phyloP scores from a whole-genome alignment of 2,329 filamentous ascomycete species.

The Sporothrix phasma region DNA sequence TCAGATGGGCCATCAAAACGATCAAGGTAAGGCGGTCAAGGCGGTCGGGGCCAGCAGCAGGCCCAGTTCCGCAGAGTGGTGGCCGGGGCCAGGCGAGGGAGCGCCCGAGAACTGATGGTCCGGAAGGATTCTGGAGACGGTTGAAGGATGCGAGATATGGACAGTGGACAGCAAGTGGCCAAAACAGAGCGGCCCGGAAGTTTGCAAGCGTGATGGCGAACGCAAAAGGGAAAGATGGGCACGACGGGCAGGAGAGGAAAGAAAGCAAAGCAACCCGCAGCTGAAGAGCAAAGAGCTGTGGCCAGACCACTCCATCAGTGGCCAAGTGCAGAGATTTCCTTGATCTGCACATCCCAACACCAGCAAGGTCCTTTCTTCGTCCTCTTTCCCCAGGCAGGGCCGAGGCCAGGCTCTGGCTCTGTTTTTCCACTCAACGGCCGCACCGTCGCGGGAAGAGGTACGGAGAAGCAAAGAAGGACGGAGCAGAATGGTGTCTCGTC shows the following conservation, averaged over 20 bases:
- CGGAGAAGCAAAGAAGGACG: neutral
- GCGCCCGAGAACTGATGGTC: neutral
- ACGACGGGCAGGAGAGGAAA: neutral
- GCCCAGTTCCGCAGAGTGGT: too few relatives aligned
- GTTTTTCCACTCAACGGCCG: neutral
- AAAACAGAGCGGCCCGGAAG: neutral
- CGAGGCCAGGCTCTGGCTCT: neutral
- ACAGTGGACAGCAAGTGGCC: neutral
- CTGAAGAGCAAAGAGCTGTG: too few relatives aligned
- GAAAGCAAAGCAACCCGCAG: neutral
- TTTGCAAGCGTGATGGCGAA: neutral
- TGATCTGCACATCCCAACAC: neutral
- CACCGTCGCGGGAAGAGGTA: neutral
- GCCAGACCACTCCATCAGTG: too few relatives aligned
- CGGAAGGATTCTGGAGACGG: conserved; percentile 5
- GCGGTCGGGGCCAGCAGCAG: neutral
- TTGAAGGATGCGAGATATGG: too few relatives aligned
- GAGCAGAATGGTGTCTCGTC: too few relatives aligned
- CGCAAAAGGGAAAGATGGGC: neutral
- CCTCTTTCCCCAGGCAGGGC: neutral
- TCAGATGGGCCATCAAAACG: neutral
- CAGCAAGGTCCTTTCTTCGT: too few relatives aligned
- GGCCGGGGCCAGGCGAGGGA: neutral
- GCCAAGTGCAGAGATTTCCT: neutral
- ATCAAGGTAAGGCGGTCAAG: too few relatives aligned